Conservation (phyloP, 129 eudicot genomes). For the Dittrichia graveolens region DNA sequence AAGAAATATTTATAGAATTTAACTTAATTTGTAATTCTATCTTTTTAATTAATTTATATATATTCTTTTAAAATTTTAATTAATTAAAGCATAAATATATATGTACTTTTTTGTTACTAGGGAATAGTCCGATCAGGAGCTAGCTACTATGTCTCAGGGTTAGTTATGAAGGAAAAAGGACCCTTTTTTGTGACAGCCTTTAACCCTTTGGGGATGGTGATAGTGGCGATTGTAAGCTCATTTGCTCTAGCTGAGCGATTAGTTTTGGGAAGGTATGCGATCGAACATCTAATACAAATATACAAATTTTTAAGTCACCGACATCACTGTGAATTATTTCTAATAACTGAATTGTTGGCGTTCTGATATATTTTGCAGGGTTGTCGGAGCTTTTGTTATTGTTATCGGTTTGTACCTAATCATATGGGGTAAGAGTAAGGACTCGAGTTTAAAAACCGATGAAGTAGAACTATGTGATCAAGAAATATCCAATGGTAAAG, state of each 20-base stretch:
- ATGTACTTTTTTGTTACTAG: conserved; percentile 27
- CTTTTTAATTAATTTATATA: no score
- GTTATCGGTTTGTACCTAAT: conserved; percentile 54
- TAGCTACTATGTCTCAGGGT: conserved; percentile 56
- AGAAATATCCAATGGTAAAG: conserved; percentile 11
- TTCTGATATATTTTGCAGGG: conserved; percentile 31
- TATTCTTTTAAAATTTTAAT: neutral
- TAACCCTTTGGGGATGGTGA: conserved; percentile 64
- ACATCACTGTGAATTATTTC: no score
- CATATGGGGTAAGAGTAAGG: conserved; percentile 63
- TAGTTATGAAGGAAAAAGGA: conserved; percentile 60
- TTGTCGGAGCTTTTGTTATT: conserved; percentile 49
- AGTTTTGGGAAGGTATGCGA: conserved; percentile 58
- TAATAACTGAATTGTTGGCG: neutral
- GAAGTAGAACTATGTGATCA: conserved; percentile 26
- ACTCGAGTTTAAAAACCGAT: conserved; percentile 32
- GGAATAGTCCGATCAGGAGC: conserved; percentile 63
- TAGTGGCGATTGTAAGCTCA: conserved; percentile 63
- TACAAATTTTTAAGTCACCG: no score
- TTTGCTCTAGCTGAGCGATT: conserved; percentile 50
- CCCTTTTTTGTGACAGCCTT: conserved; percentile 68
- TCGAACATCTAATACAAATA: no score
- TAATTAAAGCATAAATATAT: neutral
- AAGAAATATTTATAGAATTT: conserved; percentile 11
- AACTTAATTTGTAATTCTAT: neutral